These are phyloP conservation scores for Phyllostachys edulis DNA, from an alignment of 176 grass and related monocot genomes.

Conservation along the genomic window DNA sequence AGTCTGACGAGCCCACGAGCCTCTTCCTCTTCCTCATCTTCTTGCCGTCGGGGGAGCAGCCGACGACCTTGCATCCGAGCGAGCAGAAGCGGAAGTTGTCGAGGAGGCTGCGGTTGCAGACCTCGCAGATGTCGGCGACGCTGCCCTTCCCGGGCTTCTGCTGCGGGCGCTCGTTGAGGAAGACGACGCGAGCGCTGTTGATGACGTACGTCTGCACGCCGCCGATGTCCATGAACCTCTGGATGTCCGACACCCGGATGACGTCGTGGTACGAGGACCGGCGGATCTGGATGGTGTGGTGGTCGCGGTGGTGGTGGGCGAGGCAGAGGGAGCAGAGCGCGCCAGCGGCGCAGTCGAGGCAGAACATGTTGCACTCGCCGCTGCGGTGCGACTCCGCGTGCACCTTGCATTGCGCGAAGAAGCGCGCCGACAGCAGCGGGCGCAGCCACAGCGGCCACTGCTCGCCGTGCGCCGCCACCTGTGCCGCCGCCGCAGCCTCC, in stretches of 20 bases:
- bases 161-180: constrained; percentile 94
- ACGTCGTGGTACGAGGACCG: constrained; percentile 99
- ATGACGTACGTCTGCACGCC: constrained; percentile 98
- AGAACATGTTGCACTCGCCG: constrained; percentile 97
- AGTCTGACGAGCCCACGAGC: constrained; percentile 21
- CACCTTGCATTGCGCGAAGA: constrained; percentile 86
- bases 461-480: constrained; percentile 8
- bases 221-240: constrained; percentile 84
- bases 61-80: constrained; percentile 78
- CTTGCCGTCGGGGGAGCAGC: constrained; percentile 41
- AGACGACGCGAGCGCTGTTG: constrained; percentile 96
- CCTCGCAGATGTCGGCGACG: constrained; percentile 82
- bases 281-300: constrained; percentile 77
- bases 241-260: constrained; percentile 93
- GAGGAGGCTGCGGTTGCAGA: constrained; percentile 89
- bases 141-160: constrained; percentile 62
- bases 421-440: constrained; percentile 68
- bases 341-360: constrained; percentile 71
- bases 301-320: constrained; percentile 54
- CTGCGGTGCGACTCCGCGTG: constrained; percentile 66
- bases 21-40: constrained; percentile 27
- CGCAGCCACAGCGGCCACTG: constrained; percentile 80
- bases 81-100: constrained; percentile 99
- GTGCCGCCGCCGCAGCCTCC: background rate
- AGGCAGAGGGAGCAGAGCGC: constrained; percentile 88